Percentiles rank a stretch among this genome's conserved stretches.
phyloP scores from a whole-genome alignment of 1,284 basidiomycete species.

The Rhodotorula sp. region DNA sequence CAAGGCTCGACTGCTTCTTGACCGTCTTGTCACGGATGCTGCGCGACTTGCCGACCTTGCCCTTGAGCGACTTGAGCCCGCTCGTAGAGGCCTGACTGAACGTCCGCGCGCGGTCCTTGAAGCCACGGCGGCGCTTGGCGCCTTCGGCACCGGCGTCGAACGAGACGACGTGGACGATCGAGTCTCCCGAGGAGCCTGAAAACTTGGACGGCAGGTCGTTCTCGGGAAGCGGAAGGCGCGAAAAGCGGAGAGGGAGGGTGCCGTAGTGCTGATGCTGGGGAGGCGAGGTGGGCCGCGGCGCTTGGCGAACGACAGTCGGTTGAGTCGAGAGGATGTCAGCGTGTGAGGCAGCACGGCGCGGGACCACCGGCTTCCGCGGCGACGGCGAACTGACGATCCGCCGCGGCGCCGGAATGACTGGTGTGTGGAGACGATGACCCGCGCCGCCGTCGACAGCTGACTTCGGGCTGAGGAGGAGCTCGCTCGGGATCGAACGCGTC shows the following conservation, averaged over 20 bases:
- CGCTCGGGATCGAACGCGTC: not conserved
- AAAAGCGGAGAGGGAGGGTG: not conserved
- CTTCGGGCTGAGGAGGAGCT: not conserved
- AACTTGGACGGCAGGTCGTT: slow-evolving; percentile 32
- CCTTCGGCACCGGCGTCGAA: not conserved
- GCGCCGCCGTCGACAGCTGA: too few relatives aligned
- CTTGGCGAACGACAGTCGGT: not conserved
- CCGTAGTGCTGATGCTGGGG: not conserved
- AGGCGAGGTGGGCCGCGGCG: not conserved
- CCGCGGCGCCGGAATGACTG: not conserved
- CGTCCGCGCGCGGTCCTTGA: slow-evolving; percentile 18
- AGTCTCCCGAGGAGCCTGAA: slow-evolving; percentile 32
- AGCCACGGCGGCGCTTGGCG: not conserved
- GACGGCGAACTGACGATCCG: not conserved
- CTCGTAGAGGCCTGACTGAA: slow-evolving; percentile 11
- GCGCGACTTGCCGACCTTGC: not conserved
- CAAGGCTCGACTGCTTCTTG: slow-evolving; percentile 20
- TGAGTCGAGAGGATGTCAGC: slow-evolving; percentile 2
- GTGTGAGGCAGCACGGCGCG: not conserved
- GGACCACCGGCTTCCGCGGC: not conserved
- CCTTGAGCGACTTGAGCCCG: slow-evolving; percentile 17
- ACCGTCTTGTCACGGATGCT: not conserved
- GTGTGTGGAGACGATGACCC: not conserved
- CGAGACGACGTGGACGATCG: slow-evolving; percentile 14
- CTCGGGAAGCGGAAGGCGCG: slow-evolving; percentile 10